Conservation (phyloP, 768 basidiomycete species). For the Hortiboletus campestris region DNA sequence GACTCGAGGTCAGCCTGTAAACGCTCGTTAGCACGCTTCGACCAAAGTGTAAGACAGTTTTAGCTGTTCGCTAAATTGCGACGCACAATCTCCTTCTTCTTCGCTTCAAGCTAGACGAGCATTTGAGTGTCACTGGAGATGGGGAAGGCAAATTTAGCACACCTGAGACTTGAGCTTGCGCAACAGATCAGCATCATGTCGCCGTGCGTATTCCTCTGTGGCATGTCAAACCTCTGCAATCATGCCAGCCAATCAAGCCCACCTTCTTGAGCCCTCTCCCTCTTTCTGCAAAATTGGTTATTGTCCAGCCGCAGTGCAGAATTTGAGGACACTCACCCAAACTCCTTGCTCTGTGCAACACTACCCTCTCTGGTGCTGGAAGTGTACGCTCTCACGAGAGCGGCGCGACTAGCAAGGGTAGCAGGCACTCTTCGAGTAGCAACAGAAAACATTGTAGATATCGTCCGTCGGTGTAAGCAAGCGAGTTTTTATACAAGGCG, state of each 20-base stretch:
- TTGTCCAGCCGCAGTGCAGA: not conserved
- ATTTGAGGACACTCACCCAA: slow-evolving; percentile 44
- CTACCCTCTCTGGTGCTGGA: slow-evolving; percentile 51
- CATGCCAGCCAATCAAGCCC: slow-evolving; percentile 4
- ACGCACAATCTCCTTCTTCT: slow-evolving; percentile 35
- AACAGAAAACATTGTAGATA: slow-evolving; percentile 24
- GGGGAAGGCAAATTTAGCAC: slow-evolving; percentile 9
- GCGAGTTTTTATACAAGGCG: not conserved
- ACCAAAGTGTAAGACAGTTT: slow-evolving; percentile 12
- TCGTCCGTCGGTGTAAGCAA: not conserved
- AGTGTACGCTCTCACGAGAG: slow-evolving; percentile 33
- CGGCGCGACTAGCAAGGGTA: slow-evolving; percentile 34
- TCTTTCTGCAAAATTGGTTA: slow-evolving; percentile 47
- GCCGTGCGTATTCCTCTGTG: slow-evolving; percentile 62
- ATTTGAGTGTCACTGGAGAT: not conserved
- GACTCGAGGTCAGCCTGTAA: slow-evolving; percentile 31
- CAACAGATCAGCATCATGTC: slow-evolving; percentile 56
- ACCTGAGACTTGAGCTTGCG: slow-evolving; percentile 60
- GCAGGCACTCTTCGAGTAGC: slow-evolving; percentile 41
- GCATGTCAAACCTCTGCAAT: not conserved
- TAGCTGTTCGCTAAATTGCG: slow-evolving; percentile 6
- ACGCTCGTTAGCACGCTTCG: slow-evolving; percentile 12
- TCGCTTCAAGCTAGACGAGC: slow-evolving; percentile 26
- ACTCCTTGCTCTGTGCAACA: slow-evolving; percentile 60
- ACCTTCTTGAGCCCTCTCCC: slow-evolving; percentile 73